phyloP scores from a whole-genome alignment of 1,139 yeast species.

The Blastobotrys buckinghamii region DNA sequence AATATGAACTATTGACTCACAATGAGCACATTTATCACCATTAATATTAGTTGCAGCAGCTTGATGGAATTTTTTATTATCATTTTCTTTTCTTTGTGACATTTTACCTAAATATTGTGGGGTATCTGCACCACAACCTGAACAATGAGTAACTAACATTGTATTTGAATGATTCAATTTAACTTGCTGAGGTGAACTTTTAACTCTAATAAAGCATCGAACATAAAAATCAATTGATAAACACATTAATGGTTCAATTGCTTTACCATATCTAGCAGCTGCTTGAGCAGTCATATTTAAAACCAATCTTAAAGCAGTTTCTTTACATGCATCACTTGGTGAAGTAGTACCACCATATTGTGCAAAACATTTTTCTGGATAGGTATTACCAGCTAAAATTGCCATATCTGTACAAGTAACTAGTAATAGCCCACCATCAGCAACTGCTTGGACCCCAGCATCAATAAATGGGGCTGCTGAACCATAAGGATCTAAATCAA shows the following conservation, averaged over 20 bases:
- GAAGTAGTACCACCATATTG: slow-evolving; percentile 89
- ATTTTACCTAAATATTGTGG: slow-evolving; percentile 63
- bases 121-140: slow-evolving; percentile 74
- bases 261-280: slow-evolving; percentile 84
- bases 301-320: slow-evolving; percentile 83
- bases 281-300: slow-evolving; percentile 67
- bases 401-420: slow-evolving; percentile 97
- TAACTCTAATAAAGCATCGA: slow-evolving; percentile 72
- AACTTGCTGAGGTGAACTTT: slow-evolving; percentile 71
- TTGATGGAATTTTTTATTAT: slow-evolving; percentile 42
- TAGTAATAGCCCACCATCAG: slow-evolving; percentile 74
- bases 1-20: slow-evolving; percentile 64
- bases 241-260: slow-evolving; percentile 79
- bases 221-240: slow-evolving; percentile 90
- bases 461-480: slow-evolving; percentile 94
- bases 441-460: slow-evolving; percentile 74
- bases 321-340: slow-evolving; percentile 83
- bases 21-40: slow-evolving; percentile 52
- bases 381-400: slow-evolving; percentile 90
- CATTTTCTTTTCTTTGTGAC: slow-evolving; percentile 22
- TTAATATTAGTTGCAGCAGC: slow-evolving; percentile 55
- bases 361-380: slow-evolving; percentile 95
- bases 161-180: slow-evolving; percentile 63
- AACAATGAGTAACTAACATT: slow-evolving; percentile 76
- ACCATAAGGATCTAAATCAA: slow-evolving; percentile 96